Conservation (phyloP, 371 early-diverging fungal genomes). For the Rhizopus arrhizus region DNA sequence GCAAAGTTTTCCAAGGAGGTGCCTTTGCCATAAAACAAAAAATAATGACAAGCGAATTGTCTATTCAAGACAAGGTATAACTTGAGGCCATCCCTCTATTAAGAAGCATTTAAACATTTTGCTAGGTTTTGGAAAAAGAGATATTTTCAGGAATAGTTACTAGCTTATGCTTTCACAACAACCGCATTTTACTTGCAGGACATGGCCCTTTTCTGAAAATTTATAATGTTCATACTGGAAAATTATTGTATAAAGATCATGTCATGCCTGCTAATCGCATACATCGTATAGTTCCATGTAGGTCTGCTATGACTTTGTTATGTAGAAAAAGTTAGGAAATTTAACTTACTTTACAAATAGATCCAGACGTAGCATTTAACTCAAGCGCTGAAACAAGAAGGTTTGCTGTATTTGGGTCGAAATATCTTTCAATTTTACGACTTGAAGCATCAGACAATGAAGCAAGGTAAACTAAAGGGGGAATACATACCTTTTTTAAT, state of each 20-base stretch:
- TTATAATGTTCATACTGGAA: slow-evolving; percentile 50
- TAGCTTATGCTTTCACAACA: slow-evolving; percentile 55
- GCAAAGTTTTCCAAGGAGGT: too few relatives aligned
- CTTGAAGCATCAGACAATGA: slow-evolving; percentile 14
- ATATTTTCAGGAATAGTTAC: slow-evolving; percentile 59
- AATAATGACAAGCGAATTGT: not conserved
- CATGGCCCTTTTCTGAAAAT: slow-evolving; percentile 65
- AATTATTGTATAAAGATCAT: slow-evolving; percentile 38
- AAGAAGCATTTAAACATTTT: not conserved
- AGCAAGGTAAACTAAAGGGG: slow-evolving; percentile 15
- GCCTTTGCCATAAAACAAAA: not conserved
- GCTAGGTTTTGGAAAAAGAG: slow-evolving; percentile 36
- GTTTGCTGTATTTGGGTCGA: slow-evolving; percentile 49
- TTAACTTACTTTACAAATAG: slow-evolving; percentile 4
- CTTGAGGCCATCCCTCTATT: not conserved
- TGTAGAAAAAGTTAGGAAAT: not conserved
- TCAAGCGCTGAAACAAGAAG: slow-evolving; percentile 16
- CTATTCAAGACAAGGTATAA: slow-evolving; percentile 7
- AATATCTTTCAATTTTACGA: slow-evolving; percentile 35
- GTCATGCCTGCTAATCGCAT: slow-evolving; percentile 54
- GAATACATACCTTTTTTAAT: not conserved
- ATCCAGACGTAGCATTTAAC: slow-evolving; percentile 11
- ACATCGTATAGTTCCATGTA: slow-evolving; percentile 63
- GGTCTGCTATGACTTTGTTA: slow-evolving; percentile 1
- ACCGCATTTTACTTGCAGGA: slow-evolving; percentile 58